These are phyloP conservation scores for Arachis monticola DNA, from an alignment of 331 rosid genomes.

Conservation along the genomic window DNA sequence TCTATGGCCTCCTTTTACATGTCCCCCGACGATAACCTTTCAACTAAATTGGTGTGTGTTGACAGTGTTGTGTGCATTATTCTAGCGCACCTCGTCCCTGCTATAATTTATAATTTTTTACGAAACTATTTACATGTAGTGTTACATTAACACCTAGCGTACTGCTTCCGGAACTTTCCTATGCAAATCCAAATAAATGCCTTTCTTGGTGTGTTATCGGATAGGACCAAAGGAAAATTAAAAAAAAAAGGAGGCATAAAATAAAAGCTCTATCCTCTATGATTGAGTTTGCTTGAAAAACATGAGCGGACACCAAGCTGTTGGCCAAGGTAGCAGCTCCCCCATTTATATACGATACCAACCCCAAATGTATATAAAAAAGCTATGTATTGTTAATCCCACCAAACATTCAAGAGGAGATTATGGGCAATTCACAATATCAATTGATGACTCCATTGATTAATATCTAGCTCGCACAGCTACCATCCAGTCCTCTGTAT, in stretches of 20 bases:
- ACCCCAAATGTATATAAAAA: conserved; percentile 6
- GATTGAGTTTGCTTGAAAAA: conserved; percentile 22
- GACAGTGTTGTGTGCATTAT: neutral
- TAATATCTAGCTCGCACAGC: conserved; percentile 14
- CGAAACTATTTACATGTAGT: neutral
- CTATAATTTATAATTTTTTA: neutral
- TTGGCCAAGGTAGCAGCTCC: conserved; percentile 10
- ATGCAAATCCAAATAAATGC: neutral
- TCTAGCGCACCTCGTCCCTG: neutral
- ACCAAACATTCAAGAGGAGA: conserved; percentile 39
- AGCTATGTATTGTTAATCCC: conserved; percentile 8
- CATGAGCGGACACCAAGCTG: conserved; percentile 16
- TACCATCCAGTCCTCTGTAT: neutral
- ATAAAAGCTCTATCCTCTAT: neutral
- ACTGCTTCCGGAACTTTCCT: neutral
- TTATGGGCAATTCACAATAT: conserved; percentile 16
- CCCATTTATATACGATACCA: conserved; percentile 16
- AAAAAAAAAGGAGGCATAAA: neutral
- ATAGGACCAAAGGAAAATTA: neutral
- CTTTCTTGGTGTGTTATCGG: neutral
- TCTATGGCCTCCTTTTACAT: neutral
- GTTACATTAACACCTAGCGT: neutral
- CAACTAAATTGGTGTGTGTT: neutral
- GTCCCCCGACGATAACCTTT: conserved; percentile 10
- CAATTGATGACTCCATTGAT: neutral